phyloP scores from a whole-genome alignment of 257 asterid genomes.

The Henckelia pumila region DNA sequence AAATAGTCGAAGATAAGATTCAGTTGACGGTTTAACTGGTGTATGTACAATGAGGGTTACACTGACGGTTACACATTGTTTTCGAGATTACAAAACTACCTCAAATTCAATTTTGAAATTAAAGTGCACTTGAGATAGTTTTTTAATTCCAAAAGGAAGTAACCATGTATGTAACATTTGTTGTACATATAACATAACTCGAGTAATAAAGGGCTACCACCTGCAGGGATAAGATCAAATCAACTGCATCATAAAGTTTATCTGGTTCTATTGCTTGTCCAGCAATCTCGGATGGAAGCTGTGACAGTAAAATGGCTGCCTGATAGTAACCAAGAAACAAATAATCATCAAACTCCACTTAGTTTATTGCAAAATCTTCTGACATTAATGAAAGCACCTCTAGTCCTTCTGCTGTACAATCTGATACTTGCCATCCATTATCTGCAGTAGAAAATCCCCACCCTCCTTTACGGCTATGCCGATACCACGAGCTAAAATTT shows the following conservation, averaged over 20 bases:
- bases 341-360: background rate
- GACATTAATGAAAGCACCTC: slow-evolving; percentile 35
- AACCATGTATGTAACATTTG: too few species aligned
- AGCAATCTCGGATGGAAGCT: slow-evolving; percentile 38
- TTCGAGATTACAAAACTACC: too few species aligned
- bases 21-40: too few species aligned
- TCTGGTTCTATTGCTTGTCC: slow-evolving; percentile 47
- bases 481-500: slow-evolving; percentile 43
- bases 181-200: too few species aligned
- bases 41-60: too few species aligned
- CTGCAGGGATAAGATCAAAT: slow-evolving; percentile 64
- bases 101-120: too few species aligned
- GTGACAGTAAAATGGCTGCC: slow-evolving; percentile 56
- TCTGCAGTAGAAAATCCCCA: slow-evolving; percentile 78
- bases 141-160: too few species aligned
- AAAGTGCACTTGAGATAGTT: too few species aligned
- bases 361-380: background rate
- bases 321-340: slow-evolving; percentile 24
- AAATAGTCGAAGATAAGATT: background rate
- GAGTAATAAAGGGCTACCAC: slow-evolving; percentile 28
- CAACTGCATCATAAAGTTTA: slow-evolving; percentile 51
- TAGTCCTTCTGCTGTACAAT: slow-evolving; percentile 72
- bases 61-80: too few species aligned
- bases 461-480: slow-evolving; percentile 68
- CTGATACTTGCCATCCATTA: slow-evolving; percentile 69